Conservation (phyloP, 2,329 filamentous ascomycete genomes). For the Fusarium papillatum region DNA sequence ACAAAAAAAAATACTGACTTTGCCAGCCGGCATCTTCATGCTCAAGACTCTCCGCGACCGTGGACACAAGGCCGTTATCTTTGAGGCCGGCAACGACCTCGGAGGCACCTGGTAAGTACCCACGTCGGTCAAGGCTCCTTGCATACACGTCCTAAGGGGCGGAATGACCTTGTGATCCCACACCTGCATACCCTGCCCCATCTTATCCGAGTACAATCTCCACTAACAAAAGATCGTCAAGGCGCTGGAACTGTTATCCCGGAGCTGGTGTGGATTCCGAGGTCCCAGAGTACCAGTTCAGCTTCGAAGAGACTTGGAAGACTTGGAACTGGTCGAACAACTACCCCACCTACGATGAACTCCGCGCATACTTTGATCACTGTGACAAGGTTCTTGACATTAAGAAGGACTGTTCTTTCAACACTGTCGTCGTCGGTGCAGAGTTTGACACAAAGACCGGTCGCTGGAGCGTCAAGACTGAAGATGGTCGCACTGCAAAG, state of each 20-base stretch:
- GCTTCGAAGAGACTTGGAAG: slow-evolving; percentile 64
- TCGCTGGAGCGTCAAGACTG: slow-evolving; percentile 64
- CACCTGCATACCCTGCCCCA: neutral
- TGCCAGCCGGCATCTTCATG: slow-evolving; percentile 60
- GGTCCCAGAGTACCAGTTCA: slow-evolving; percentile 66
- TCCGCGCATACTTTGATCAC: slow-evolving; percentile 71
- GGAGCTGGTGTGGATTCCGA: slow-evolving; percentile 68
- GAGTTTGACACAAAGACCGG: slow-evolving; percentile 62
- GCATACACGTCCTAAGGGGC: neutral
- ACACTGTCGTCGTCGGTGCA: slow-evolving; percentile 66
- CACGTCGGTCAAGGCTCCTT: neutral
- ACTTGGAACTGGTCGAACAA: slow-evolving; percentile 69
- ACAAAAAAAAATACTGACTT: too few relatives aligned
- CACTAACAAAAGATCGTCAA: neutral
- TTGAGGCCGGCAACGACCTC: slow-evolving; percentile 64
- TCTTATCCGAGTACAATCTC: neutral
- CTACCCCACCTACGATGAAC: slow-evolving; percentile 65
- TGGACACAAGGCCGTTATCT: slow-evolving; percentile 62
- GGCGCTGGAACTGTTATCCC: slow-evolving; percentile 70
- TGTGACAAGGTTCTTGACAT: slow-evolving; percentile 67
- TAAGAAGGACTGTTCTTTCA: slow-evolving; percentile 69
- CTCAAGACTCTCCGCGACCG: slow-evolving; percentile 65
- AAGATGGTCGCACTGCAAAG: slow-evolving; percentile 62
- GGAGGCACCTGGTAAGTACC: slow-evolving; percentile 60
- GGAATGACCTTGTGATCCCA: neutral